Evolutionary conservation across 2,329 filamentous ascomycete species (phyloP).

Genomic region (Trichothecium roseum): DNA sequence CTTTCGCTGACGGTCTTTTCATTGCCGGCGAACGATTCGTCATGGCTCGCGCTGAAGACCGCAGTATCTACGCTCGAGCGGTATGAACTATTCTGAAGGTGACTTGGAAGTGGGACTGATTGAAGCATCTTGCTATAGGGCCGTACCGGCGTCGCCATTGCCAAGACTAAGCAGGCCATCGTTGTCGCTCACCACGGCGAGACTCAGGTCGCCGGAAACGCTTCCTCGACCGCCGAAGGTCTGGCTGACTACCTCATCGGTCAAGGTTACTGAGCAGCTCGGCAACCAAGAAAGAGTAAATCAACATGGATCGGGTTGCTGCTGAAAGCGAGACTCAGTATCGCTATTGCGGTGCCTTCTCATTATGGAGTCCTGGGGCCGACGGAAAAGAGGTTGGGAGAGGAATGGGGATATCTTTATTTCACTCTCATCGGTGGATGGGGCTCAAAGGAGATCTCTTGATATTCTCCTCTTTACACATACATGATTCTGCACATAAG

Average conservation of each 20-base stretch:
- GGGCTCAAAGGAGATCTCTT: not conserved
- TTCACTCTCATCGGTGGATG: too few species aligned
- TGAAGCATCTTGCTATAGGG: slow-evolving; percentile 32
- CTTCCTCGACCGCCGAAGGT: slow-evolving; percentile 68
- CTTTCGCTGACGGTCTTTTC: slow-evolving; percentile 64
- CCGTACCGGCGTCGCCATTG: slow-evolving; percentile 69
- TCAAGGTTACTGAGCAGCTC: slow-evolving; percentile 55
- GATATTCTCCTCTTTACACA: not conserved
- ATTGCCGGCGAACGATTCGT: slow-evolving; percentile 71
- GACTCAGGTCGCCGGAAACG: slow-evolving; percentile 59
- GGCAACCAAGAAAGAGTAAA: too few species aligned
- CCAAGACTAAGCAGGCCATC: slow-evolving; percentile 82
- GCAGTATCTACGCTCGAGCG: slow-evolving; percentile 78
- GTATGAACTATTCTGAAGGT: slow-evolving; percentile 33
- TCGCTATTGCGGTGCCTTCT: too few species aligned
- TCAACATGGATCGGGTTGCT: slow-evolving; percentile 7
- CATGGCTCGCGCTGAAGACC: slow-evolving; percentile 63
- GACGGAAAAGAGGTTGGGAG: too few species aligned
- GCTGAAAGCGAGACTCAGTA: slow-evolving; percentile 6
- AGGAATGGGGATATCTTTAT: too few species aligned
- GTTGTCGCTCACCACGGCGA: slow-evolving; percentile 83
- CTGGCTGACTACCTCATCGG: slow-evolving; percentile 81
- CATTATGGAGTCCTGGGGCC: too few species aligned
- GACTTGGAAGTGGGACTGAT: not conserved
- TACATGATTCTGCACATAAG: slow-evolving; percentile 16